Evolutionary conservation across 192 early-diverging fungal genomes (phyloP).

Genomic region (Entomortierella lignicola): DNA sequence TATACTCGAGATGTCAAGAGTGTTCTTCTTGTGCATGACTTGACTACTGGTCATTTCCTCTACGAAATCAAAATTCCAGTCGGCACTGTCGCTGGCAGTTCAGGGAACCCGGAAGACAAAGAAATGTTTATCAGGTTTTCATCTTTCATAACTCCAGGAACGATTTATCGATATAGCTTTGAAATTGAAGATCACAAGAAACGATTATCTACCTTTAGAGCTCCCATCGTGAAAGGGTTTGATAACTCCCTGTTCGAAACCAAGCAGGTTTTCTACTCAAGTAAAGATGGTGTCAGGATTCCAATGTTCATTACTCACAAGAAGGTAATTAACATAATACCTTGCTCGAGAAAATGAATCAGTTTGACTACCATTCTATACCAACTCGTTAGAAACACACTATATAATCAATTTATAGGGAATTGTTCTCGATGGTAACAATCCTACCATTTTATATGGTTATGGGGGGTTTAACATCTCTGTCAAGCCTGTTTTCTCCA

Average conservation of each 20-base stretch:
- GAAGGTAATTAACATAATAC: too few species aligned
- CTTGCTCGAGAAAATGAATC: too few species aligned
- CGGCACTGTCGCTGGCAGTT: constrained; percentile 57
- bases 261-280: constrained; percentile 72
- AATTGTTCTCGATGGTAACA: constrained; percentile 60
- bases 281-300: constrained; percentile 74
- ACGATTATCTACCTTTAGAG: constrained; percentile 53
- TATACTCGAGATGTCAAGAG: too few species aligned
- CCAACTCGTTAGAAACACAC: too few species aligned
- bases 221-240: constrained; percentile 62
- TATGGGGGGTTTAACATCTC: constrained; percentile 77
- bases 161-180: constrained; percentile 71
- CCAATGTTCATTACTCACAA: constrained; percentile 76
- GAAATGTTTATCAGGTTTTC: constrained; percentile 68
- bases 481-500: constrained; percentile 58
- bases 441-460: constrained; percentile 72
- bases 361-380: too few species aligned
- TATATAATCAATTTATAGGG: too few species aligned
- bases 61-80: constrained; percentile 63
- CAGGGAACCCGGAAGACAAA: constrained; percentile 51
- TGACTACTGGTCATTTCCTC: too few species aligned
- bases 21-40: too few species aligned
- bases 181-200: constrained; percentile 14
- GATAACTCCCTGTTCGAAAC: constrained; percentile 63
- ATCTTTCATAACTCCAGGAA: constrained; percentile 69